phyloP scores from a whole-genome alignment of 73 alveolate species.

The Chromera velia region DNA sequence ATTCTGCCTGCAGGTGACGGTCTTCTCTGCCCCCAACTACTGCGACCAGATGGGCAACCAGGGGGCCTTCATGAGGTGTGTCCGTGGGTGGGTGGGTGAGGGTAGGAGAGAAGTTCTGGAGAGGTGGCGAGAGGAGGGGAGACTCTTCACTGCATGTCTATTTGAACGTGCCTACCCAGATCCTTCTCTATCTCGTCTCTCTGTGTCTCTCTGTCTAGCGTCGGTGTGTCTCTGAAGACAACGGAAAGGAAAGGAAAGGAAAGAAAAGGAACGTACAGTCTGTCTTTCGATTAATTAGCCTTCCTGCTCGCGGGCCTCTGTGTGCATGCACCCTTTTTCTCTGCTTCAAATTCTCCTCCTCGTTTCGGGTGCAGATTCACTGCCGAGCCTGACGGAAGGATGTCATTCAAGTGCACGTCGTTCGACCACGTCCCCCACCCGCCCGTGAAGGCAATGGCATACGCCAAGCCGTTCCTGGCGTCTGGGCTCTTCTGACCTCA shows the following conservation, averaged over 20 bases:
- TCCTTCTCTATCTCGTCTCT: too few relatives aligned
- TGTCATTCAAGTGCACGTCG: constrained; percentile 62
- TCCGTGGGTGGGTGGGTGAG: too few relatives aligned
- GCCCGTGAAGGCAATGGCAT: constrained; percentile 37
- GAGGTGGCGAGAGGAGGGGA: too few relatives aligned
- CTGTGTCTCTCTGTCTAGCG: too few relatives aligned
- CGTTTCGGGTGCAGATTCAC: not conserved
- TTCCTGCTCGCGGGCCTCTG: not conserved
- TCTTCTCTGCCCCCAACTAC: constrained; percentile 88
- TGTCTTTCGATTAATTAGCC: not conserved
- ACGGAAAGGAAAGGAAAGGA: too few relatives aligned
- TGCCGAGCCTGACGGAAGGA: constrained; percentile 42
- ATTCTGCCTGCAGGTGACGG: constrained; percentile 54
- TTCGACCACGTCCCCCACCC: constrained; percentile 78
- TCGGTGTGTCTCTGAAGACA: too few relatives aligned
- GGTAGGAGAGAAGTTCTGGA: too few relatives aligned
- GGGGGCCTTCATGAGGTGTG: constrained; percentile 80
- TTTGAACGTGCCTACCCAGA: too few relatives aligned
- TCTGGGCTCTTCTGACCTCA: too few relatives aligned
- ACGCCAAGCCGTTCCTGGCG: constrained; percentile 7
- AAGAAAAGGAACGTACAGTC: too few relatives aligned
- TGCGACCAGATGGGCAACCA: constrained; percentile 89
- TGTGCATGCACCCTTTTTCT: not conserved
- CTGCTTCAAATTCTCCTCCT: not conserved
- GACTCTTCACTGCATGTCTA: too few relatives aligned